Evolutionary conservation across 202 grass and related monocot species (phyloP).

Genomic region (Panicum virgatum): DNA sequence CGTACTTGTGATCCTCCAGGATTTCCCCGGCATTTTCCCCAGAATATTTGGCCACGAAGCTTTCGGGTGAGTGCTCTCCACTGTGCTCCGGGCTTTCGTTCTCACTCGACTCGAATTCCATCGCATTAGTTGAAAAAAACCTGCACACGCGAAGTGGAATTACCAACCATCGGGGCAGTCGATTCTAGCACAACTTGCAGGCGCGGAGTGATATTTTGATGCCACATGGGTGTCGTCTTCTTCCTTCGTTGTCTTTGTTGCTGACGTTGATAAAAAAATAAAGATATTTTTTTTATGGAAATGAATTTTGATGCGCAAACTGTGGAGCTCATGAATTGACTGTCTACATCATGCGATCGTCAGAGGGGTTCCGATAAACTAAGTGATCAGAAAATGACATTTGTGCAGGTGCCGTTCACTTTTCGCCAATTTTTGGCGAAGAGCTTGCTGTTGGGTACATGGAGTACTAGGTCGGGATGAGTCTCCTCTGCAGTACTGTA

Average conservation of each 20-base stretch:
- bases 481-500: too few species aligned
- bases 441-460: too few species aligned
- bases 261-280: neutral
- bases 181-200: neutral
- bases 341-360: neutral
- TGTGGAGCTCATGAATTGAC: neutral
- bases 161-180: neutral
- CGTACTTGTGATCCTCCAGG: conserved; percentile 25
- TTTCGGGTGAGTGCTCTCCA: conserved; percentile 62
- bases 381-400: neutral
- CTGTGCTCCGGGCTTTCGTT: neutral
- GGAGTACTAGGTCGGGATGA: too few species aligned
- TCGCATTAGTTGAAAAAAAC: neutral
- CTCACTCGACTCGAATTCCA: neutral
- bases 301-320: neutral
- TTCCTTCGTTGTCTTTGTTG: neutral
- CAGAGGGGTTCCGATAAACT: neutral
- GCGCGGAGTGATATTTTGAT: neutral
- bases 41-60: conserved; percentile 89
- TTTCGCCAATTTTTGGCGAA: neutral
- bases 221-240: neutral
- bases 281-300: neutral
- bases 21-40: conserved; percentile 53
- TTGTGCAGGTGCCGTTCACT: too few species aligned
- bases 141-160: neutral